A percentile compares a stretch with the other conserved stretches of the same genome.
These are phyloP conservation scores for Coemansia sp. DNA, from an alignment of 192 early-diverging fungal species.

Conservation along the genomic window DNA sequence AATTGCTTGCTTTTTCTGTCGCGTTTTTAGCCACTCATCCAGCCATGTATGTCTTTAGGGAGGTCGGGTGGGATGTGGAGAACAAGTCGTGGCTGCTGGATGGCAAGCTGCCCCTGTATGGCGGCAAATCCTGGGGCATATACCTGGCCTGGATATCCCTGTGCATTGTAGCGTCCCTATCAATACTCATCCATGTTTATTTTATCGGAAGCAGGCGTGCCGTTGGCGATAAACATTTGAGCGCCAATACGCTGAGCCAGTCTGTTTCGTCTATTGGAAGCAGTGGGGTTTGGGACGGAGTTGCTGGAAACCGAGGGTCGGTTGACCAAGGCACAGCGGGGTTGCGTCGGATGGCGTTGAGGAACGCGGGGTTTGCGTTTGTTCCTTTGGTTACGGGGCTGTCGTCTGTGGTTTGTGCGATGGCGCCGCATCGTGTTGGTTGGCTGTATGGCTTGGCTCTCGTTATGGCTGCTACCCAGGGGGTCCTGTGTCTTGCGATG, in stretches of 20 bases:
- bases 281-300: neutral
- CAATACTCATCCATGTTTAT: neutral
- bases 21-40: slow-evolving; percentile 19
- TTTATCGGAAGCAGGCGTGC: neutral
- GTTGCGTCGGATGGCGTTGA: slow-evolving; percentile 7
- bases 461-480: slow-evolving; percentile 18
- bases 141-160: slow-evolving; percentile 9
- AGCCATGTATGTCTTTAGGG: slow-evolving; percentile 15
- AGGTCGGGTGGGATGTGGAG: slow-evolving; percentile 6
- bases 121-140: slow-evolving; percentile 8
- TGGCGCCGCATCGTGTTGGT: slow-evolving; percentile 2
- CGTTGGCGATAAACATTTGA: too few relatives aligned
- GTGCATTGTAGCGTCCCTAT: slow-evolving; percentile 2
- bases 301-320: neutral
- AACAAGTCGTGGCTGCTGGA: slow-evolving; percentile 8
- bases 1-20: neutral
- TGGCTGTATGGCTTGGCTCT: slow-evolving; percentile 25
- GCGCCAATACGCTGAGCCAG: neutral
- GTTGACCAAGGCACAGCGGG: neutral
- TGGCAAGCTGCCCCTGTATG: neutral
- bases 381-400: slow-evolving; percentile 19
- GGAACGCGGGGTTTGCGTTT: slow-evolving; percentile 7
- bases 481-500: slow-evolving; percentile 16
- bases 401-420: slow-evolving; percentile 15
- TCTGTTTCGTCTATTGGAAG: neutral